Evolutionary conservation across 2,329 filamentous ascomycete genomes (phyloP).

Genomic region (Chaetoscypha palmicola): DNA sequence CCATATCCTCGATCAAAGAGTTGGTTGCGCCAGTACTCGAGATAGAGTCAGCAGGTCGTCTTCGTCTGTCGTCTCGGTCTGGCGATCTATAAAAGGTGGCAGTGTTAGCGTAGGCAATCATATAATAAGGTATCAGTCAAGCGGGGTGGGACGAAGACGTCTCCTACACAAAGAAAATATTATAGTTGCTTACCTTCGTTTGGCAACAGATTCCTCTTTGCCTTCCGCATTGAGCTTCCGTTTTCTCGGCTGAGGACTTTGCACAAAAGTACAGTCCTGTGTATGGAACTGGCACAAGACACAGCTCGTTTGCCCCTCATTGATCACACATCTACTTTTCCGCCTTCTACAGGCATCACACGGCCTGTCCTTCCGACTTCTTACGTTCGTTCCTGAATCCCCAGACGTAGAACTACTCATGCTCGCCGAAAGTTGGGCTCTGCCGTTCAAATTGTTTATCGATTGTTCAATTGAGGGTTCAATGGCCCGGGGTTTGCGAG

Average conservation of each 20-base stretch:
- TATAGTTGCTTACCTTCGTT: conserved; percentile 57
- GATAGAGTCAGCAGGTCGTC: conserved; percentile 48
- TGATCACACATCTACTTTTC: conserved; percentile 70
- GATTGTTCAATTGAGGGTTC: conserved; percentile 21
- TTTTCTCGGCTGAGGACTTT: conserved; percentile 72
- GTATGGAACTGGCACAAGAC: conserved; percentile 71
- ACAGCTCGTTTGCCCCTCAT: conserved; percentile 67
- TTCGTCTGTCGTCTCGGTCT: conserved; percentile 46
- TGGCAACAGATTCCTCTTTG: conserved; percentile 52
- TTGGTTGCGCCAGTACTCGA: conserved; percentile 56
- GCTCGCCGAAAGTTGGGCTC: conserved; percentile 35
- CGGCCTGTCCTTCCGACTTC: conserved; percentile 44
- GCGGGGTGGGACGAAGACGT: conserved; percentile 2
- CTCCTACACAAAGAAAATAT: conserved; percentile 5
- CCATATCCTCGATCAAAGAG: conserved; percentile 63
- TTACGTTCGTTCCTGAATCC: conserved; percentile 39
- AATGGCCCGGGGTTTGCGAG: conserved; percentile 43
- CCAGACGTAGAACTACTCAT: conserved; percentile 46
- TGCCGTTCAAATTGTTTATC: conserved; percentile 18
- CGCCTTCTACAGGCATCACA: conserved; percentile 70
- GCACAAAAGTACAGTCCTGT: conserved; percentile 71
- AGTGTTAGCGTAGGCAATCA: conserved; percentile 16
- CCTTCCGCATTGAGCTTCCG: conserved; percentile 60
- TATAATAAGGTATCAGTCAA: conserved; percentile 8
- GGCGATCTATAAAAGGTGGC: conserved; percentile 42